Conservation (phyloP, 2,329 filamentous ascomycete genomes). For the Knoxdaviesia capensis region DNA sequence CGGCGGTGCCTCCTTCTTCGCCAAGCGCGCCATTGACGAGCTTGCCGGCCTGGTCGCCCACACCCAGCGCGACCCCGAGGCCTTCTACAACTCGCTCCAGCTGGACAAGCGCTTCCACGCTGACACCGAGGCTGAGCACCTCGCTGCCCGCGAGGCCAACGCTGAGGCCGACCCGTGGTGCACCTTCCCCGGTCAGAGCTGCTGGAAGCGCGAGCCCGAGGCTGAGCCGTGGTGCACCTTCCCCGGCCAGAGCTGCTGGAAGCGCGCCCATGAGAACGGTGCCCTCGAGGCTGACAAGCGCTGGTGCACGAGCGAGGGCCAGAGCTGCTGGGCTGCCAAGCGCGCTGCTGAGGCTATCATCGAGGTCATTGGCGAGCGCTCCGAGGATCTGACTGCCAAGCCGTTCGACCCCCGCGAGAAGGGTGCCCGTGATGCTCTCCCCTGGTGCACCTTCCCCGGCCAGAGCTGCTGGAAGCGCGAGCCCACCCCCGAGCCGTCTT, state of each 20-base stretch:
- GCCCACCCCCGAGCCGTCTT: too few species aligned
- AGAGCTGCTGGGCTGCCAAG: slow-evolving; percentile 20
- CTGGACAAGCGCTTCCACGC: slow-evolving; percentile 7
- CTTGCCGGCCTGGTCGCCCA: slow-evolving; percentile 17
- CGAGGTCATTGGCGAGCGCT: slow-evolving; percentile 8
- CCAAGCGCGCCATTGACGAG: slow-evolving; percentile 17
- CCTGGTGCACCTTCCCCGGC: slow-evolving; percentile 11
- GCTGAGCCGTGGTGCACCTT: slow-evolving; percentile 10
- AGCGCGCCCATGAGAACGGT: slow-evolving; percentile 10
- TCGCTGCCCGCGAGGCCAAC: slow-evolving; percentile 4
- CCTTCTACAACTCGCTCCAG: slow-evolving; percentile 10
- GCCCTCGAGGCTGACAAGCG: slow-evolving; percentile 11
- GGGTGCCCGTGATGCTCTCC: slow-evolving; percentile 5
- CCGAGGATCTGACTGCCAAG: neutral
- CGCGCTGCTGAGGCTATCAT: slow-evolving; percentile 17
- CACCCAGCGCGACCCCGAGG: slow-evolving; percentile 10
- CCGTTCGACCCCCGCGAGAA: neutral
- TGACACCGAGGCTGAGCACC: slow-evolving; percentile 1
- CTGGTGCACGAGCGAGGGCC: slow-evolving; percentile 17
- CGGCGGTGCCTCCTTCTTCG: slow-evolving; percentile 15
- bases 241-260: slow-evolving; percentile 16
- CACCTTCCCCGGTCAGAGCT: slow-evolving; percentile 16
- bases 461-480: slow-evolving; percentile 11
- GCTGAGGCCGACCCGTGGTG: slow-evolving; percentile 11
- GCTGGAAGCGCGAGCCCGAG: slow-evolving; percentile 13